These are phyloP conservation scores for Cadophora sp. DNA, from an alignment of 2,329 filamentous ascomycete species.

Conservation along the genomic window DNA sequence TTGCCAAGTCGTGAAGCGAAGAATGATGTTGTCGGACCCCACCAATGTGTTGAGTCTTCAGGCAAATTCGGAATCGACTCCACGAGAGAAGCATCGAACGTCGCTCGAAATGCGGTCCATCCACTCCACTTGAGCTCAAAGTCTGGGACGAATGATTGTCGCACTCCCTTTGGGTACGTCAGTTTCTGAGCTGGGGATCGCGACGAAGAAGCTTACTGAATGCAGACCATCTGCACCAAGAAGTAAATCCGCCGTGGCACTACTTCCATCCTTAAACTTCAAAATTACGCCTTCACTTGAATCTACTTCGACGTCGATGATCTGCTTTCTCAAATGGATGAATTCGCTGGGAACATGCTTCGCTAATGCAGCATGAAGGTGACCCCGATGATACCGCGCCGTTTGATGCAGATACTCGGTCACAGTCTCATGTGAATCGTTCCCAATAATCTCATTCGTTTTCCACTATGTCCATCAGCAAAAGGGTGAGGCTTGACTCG, in stretches of 20 bases:
- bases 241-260: constrained; percentile 42
- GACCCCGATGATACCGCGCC: constrained; percentile 46
- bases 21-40: constrained; percentile 43
- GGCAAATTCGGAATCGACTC: constrained; percentile 44
- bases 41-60: constrained; percentile 47
- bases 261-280: constrained; percentile 43
- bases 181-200: neutral
- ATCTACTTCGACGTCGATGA: constrained; percentile 31
- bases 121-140: constrained; percentile 47
- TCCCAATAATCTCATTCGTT: constrained; percentile 47
- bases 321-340: constrained; percentile 44
- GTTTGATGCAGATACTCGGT: constrained; percentile 44
- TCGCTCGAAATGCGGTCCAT: constrained; percentile 46
- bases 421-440: constrained; percentile 42
- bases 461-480: constrained; percentile 37
- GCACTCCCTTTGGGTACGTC: constrained; percentile 29
- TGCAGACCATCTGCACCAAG: constrained; percentile 47
- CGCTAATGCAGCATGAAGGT: constrained; percentile 46
- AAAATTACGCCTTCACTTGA: constrained; percentile 35
- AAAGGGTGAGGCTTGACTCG: neutral
- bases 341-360: constrained; percentile 41
- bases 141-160: constrained; percentile 39
- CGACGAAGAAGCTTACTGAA: constrained; percentile 39
- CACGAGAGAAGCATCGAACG: constrained; percentile 46
- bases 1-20: constrained; percentile 43